Conservation (phyloP, 257 asterid genomes). For the Solanum bulbocastanum region DNA sequence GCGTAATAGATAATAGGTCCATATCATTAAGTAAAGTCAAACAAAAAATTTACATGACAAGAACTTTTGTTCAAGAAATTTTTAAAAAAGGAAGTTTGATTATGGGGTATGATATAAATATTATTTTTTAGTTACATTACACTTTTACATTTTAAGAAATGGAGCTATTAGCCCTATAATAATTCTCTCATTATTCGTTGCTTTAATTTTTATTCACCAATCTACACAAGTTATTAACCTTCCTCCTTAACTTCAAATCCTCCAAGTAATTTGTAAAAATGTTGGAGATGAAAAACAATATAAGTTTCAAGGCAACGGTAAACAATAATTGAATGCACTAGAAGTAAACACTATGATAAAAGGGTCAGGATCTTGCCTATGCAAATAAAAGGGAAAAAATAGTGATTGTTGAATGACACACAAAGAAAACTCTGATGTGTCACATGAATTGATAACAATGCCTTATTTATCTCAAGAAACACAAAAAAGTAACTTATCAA, state of each 20-base stretch:
- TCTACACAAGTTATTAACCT: not conserved
- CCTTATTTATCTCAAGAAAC: not conserved
- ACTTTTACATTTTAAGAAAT: not conserved
- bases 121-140: not conserved
- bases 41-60: not conserved
- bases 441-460: not conserved
- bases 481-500: not conserved
- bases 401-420: not conserved
- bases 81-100: not conserved
- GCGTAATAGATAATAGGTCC: not conserved
- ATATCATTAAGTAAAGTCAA: not conserved
- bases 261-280: not conserved
- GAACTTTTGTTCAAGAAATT: not conserved
- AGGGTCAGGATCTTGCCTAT: not conserved
- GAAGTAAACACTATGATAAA: not conserved
- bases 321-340: not conserved
- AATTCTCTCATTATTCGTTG: not conserved
- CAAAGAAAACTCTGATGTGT: not conserved
- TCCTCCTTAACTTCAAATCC: not conserved
- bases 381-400: not conserved
- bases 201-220: not conserved
- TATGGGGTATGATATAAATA: not conserved
- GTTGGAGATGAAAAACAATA: not conserved
- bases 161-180: not conserved
- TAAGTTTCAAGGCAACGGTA: not conserved